Conservation (phyloP, 495 filamentous ascomycete genomes). For the Cladorrhinum samala region DNA sequence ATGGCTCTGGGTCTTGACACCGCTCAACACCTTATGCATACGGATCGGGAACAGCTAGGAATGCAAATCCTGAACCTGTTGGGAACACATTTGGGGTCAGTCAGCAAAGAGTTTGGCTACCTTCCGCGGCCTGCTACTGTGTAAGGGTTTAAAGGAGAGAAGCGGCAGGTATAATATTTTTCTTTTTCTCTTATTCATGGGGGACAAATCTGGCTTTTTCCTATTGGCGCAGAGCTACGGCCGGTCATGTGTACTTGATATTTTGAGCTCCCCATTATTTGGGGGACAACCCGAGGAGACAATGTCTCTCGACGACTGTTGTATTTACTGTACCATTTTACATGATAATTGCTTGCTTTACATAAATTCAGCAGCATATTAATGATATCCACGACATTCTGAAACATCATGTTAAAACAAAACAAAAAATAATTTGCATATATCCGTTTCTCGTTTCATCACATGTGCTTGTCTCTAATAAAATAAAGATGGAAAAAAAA, state of each 20-base stretch:
- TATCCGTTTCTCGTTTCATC: constrained; percentile 1
- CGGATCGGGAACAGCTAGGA: constrained; percentile 14
- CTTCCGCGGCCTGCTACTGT: background rate
- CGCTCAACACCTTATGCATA: constrained; percentile 16
- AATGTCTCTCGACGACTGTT: too few relatives aligned
- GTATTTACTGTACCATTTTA: too few relatives aligned
- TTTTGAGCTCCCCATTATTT: too few relatives aligned
- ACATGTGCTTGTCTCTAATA: background rate
- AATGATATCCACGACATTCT: background rate
- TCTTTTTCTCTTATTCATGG: too few relatives aligned
- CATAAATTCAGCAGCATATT: background rate
- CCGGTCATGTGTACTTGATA: too few relatives aligned
- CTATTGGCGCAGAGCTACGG: too few relatives aligned
- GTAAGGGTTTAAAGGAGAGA: too few relatives aligned
- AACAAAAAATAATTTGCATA: background rate
- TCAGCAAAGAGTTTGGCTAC: background rate
- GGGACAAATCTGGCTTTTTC: too few relatives aligned
- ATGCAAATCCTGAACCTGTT: constrained; percentile 14
- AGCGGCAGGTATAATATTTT: too few relatives aligned
- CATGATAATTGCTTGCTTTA: too few relatives aligned
- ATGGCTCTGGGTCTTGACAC: constrained; percentile 22
- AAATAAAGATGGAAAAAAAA: background rate
- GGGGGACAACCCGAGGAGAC: too few relatives aligned
- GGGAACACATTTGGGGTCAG: constrained; percentile 2
- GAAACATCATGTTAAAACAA: too few relatives aligned